Conservation (phyloP, 225 moss, liverwort and hornwort genomes). For the Pleurozium schreberi region DNA sequence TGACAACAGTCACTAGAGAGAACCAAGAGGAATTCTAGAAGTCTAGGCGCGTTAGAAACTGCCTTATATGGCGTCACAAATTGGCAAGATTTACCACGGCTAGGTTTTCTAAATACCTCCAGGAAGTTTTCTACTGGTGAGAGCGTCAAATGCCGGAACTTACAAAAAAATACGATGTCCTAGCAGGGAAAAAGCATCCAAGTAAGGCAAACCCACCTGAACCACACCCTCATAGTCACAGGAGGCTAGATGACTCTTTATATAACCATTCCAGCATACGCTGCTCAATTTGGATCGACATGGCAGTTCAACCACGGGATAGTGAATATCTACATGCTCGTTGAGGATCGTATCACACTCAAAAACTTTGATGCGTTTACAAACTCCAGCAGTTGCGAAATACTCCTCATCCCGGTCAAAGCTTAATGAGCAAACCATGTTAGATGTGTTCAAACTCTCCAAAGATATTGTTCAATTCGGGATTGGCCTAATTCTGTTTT, state of each 20-base stretch:
- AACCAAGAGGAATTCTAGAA: neutral
- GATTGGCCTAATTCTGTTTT: no score
- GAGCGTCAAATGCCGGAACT: neutral
- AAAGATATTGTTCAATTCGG: no score
- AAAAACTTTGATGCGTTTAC: conserved; percentile 92
- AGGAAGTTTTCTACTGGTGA: neutral
- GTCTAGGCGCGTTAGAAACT: neutral
- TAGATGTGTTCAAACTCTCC: conserved; percentile 90
- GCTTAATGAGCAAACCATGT: conserved; percentile 96
- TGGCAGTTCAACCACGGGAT: conserved; percentile 82
- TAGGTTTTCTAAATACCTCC: neutral
- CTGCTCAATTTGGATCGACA: conserved; percentile 90
- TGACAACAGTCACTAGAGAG: neutral
- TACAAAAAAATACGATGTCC: neutral
- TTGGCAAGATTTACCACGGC: neutral
- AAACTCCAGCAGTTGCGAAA: conserved; percentile 96
- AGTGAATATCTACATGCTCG: conserved; percentile 95
- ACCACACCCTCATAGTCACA: conserved; percentile 98
- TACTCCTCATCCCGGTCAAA: conserved; percentile 96
- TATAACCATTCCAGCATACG: conserved; percentile 96
- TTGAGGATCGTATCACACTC: conserved; percentile 88
- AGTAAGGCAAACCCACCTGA: conserved; percentile 47
- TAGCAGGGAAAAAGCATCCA: neutral
- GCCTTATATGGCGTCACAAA: neutral
- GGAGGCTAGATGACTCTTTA: conserved; percentile 86